Evolutionary conservation across 2,329 filamentous ascomycete genomes (phyloP).

Genomic region (Diplodia intermedia): DNA sequence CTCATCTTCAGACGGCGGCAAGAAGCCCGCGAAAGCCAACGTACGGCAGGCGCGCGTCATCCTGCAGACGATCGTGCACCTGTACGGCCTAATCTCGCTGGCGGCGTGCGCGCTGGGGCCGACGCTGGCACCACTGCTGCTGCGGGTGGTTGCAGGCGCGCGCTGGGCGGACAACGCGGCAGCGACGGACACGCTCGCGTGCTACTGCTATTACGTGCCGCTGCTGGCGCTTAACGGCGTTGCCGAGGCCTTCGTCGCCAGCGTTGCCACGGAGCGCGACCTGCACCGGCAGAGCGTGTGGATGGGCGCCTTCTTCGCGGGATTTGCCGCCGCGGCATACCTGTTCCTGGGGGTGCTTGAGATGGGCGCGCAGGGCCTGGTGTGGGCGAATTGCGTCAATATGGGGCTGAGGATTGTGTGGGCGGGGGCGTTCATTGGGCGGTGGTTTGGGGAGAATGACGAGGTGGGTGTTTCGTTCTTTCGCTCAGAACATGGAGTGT

Average conservation of each 20-base stretch:
- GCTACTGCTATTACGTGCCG: slow-evolving; percentile 92
- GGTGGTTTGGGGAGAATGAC: slow-evolving; percentile 41
- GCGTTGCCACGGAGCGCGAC: slow-evolving; percentile 77
- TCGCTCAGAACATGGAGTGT: neutral
- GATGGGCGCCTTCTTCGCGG: slow-evolving; percentile 82
- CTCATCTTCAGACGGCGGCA: slow-evolving; percentile 44
- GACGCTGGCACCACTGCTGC: slow-evolving; percentile 72
- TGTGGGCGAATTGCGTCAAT: slow-evolving; percentile 87
- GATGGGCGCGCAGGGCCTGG: slow-evolving; percentile 79
- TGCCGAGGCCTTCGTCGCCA: slow-evolving; percentile 89
- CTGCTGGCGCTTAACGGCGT: slow-evolving; percentile 91
- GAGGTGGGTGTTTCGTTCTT: slow-evolving; percentile 26
- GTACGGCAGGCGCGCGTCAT: slow-evolving; percentile 56
- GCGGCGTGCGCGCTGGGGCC: slow-evolving; percentile 75
- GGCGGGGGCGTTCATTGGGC: slow-evolving; percentile 74
- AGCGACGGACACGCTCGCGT: slow-evolving; percentile 74
- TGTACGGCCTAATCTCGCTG: slow-evolving; percentile 77
- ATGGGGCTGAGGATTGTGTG: slow-evolving; percentile 86
- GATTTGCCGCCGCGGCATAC: slow-evolving; percentile 77
- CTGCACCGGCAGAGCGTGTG: slow-evolving; percentile 78
- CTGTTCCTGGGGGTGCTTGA: slow-evolving; percentile 72
- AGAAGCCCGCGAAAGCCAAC: slow-evolving; percentile 32
- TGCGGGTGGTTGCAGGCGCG: slow-evolving; percentile 76
- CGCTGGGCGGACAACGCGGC: slow-evolving; percentile 74
- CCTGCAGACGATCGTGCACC: slow-evolving; percentile 69